Evolutionary conservation across 2,329 filamentous ascomycete genomes (phyloP), one percentile per base, ranked within the genome.

Genomic region (Trichoderma sp.): DNA sequence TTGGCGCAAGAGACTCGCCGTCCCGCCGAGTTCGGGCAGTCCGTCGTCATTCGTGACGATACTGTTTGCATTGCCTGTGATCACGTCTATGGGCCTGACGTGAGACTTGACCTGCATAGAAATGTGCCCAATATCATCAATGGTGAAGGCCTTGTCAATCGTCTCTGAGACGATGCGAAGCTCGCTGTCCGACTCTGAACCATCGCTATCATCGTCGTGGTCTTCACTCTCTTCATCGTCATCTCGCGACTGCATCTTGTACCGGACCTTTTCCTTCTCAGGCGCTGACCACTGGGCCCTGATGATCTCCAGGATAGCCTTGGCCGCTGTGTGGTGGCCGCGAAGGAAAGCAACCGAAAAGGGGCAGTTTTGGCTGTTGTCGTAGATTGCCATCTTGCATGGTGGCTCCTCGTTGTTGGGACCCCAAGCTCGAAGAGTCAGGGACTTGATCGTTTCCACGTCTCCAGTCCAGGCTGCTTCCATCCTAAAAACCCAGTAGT

Each of bases 391-490:
- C 63, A 92, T 83, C 68, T 87, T 82, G 48, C 95, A 79, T 0
- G 90, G 89, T 0, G 82, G 76, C 60, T 88, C 80, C 5, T 82
- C 76, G 5, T 82, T 76, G 6, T 83, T 77, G 5, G 79, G 72
- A 14, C 84, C 82, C 85, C 88, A 90, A 2, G 83, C 77, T 12
- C 80, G 77, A 21, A 91, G 76, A 1, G 88, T 90, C 44, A 91
- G 78, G 15, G 77, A 74, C 71, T 90, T 91, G 74, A 94, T 85
- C 3, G 79, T 85, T 1, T 85, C 79, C 1, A 90, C 68, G 69
- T 95, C 85, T n/a, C 88, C 89, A 5, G 71, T 71, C 90, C 90
- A 95, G 5, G 86, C 86, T 43, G 90, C 90, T 72, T 94, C 87
- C 73, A 91, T 90, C 7, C 84, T 86, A 63, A 39, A 39, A 44